Base-by-base conservation (phyloP, 805 yeast species). In the Kodamaea sagamina region DNA sequence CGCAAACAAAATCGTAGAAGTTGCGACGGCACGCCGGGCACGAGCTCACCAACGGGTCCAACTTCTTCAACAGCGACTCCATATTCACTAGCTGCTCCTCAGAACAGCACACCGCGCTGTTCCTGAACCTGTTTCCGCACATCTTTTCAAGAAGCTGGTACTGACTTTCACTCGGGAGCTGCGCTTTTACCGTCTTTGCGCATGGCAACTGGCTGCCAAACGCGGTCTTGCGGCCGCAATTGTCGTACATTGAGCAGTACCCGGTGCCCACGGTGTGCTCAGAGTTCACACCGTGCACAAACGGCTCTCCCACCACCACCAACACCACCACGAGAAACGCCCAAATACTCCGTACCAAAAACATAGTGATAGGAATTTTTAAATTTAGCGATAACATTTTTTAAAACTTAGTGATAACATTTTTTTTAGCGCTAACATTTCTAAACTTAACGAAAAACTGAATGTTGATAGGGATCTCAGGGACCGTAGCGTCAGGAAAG, bases 11-110 rank as follows among this genome's bases (percentile, higher is more conserved):
- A 54, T 84, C 86, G 55, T 79, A 79, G 62, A 92, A 92, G 69
- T 92, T 92, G 62, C 80, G 81, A 44, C 78, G 72, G 61, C 99
- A 92, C 0, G 99, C 98, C 2, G 97, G 97, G 62, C 99, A 71
- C 11, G 74, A 67, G 39, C 72, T 63, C 18, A 71, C 64, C 31
- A 71, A 51, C 1, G 75, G 73, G 39, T 67, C 73, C 2, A 63
- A 73, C 31, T 61, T 54, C 45, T 68, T 68, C 45, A 71, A 44
- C 43, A 50, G 57, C 41, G 72, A 66, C 51, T 76, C 76, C 38
- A 92, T 67, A 29, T 71, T 69, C 0, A 58, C 50, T 5, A 86
- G 62, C 57, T 90, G 97, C 12, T 68, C 78, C 16, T 63, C 51
- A 6, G 86, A 76, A 58, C 98, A 92, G 61, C 98, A 92, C 2